Conservation (phyloP, 371 early-diverging fungal species). For the Capniomyces stellatus region DNA sequence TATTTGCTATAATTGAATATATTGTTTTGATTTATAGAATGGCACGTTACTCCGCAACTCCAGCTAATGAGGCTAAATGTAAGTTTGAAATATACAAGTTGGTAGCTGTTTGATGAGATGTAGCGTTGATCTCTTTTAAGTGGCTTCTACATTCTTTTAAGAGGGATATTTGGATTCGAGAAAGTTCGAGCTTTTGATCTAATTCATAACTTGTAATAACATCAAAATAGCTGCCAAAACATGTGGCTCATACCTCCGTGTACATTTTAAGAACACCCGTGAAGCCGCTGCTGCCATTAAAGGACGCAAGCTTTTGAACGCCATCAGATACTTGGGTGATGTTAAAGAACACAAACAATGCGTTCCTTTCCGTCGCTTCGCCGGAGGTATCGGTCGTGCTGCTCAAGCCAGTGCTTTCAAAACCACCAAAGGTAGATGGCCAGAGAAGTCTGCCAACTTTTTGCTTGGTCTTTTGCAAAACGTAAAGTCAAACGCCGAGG, state of each 20-base stretch:
- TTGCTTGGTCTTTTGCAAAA: slow-evolving; percentile 89
- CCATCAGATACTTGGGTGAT: slow-evolving; percentile 86
- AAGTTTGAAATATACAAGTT: slow-evolving; percentile 6
- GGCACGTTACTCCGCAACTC: slow-evolving; percentile 34
- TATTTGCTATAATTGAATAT: no score
- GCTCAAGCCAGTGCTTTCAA: slow-evolving; percentile 91
- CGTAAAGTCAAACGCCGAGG: slow-evolving; percentile 91
- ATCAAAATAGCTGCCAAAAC: slow-evolving; percentile 62
- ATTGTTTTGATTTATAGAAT: slow-evolving; percentile 7
- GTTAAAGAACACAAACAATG: slow-evolving; percentile 94
- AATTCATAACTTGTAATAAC: background rate
- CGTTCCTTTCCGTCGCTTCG: slow-evolving; percentile 96
- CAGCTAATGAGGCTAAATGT: slow-evolving; percentile 38
- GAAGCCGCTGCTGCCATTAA: slow-evolving; percentile 92
- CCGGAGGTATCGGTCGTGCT: slow-evolving; percentile 94
- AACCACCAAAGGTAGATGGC: slow-evolving; percentile 97
- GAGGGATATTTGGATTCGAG: background rate
- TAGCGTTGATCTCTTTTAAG: background rate
- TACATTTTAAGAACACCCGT: slow-evolving; percentile 94
- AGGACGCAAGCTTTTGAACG: slow-evolving; percentile 87
- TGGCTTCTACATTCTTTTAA: background rate
- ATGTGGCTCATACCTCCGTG: slow-evolving; percentile 90
- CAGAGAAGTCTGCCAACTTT: slow-evolving; percentile 91
- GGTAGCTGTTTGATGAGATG: background rate
- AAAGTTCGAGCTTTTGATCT: background rate